These are phyloP conservation scores for Stellera chamaejasme DNA, from an alignment of 345 rosid genomes.

Conservation along the genomic window DNA sequence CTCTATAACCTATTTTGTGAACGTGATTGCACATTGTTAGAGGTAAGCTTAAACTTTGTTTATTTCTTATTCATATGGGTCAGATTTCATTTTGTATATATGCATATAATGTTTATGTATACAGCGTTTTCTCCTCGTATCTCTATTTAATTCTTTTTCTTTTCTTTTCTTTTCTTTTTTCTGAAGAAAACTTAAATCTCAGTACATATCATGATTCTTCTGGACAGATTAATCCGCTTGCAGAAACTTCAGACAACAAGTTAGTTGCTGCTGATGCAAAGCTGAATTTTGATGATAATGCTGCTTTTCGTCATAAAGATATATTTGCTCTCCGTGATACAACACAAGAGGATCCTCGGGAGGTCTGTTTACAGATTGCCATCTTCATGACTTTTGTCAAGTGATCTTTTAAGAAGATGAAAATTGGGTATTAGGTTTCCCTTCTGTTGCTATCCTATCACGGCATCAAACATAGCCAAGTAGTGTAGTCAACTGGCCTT, in stretches of 20 bases:
- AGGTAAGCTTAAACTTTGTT: conserved; percentile 44
- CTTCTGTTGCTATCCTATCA: not conserved
- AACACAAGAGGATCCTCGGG: conserved; percentile 96
- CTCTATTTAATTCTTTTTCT: not conserved
- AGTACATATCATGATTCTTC: conserved; percentile 2
- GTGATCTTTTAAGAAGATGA: not conserved
- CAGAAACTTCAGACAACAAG: conserved; percentile 76
- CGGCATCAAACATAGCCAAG: too few relatives aligned
- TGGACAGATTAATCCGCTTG: conserved; percentile 90
- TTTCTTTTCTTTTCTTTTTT: not conserved
- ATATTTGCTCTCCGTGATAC: conserved; percentile 80
- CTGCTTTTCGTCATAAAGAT: conserved; percentile 86
- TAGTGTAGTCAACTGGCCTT: too few relatives aligned
- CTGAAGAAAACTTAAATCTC: conserved; percentile 12
- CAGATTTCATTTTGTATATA: too few relatives aligned
- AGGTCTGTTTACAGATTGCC: conserved; percentile 37
- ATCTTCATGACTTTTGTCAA: not conserved
- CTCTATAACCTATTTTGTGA: conserved; percentile 79
- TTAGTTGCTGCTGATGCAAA: conserved; percentile 99
- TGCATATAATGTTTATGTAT: not conserved
- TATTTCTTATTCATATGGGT: not conserved
- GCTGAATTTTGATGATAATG: conserved; percentile 97
- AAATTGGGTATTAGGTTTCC: not conserved
- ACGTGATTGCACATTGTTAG: conserved; percentile 88
- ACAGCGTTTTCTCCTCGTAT: conserved; percentile 3